Conservation (phyloP, 441 rosid genomes). For the Cnidoscolus chayamansa region DNA sequence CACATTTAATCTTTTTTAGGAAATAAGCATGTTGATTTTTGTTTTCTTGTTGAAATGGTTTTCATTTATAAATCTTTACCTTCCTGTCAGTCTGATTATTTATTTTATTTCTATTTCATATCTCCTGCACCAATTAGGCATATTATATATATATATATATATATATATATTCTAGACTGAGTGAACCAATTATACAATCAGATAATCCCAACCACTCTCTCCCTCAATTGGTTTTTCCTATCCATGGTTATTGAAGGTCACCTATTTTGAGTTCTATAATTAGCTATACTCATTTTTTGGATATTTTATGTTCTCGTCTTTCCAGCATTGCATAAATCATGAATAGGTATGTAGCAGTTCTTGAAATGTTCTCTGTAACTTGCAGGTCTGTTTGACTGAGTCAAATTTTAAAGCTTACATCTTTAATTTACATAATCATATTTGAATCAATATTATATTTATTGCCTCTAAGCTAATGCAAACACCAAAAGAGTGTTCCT, state of each 20-base stretch:
- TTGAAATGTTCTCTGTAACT: neutral
- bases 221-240: neutral
- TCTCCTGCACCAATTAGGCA: neutral
- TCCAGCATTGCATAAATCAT: neutral
- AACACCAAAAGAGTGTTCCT: neutral
- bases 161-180: neutral
- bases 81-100: slow-evolving; percentile 1
- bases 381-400: neutral
- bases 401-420: no score
- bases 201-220: neutral
- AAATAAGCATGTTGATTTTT: neutral
- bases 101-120: neutral
- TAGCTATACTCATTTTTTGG: neutral
- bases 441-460: slow-evolving; percentile 10
- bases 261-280: no score
- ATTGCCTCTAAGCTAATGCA: neutral
- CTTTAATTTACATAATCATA: neutral
- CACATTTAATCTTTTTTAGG: neutral
- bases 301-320: neutral
- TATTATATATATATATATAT: no score
- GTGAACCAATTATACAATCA: neutral
- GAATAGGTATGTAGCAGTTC: neutral
- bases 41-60: neutral
- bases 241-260: neutral
- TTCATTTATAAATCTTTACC: neutral